Base-by-base conservation (phyloP, 345 rosid genomes). In the Gossypium rotundifolium region DNA sequence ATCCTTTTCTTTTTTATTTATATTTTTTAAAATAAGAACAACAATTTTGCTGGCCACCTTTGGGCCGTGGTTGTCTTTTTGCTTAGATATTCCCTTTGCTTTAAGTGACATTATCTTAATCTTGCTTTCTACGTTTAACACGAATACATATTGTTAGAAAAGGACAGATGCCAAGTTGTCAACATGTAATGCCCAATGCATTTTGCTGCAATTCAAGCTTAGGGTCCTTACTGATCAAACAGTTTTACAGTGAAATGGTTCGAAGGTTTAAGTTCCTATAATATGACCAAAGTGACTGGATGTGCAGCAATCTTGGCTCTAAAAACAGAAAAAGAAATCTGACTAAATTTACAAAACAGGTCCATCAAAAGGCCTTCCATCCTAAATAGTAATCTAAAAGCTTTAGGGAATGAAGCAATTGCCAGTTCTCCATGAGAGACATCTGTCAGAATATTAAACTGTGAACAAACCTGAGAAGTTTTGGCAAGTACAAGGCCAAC, bases 401-500 rank as follows among this genome's bases (percentile, higher is more conserved):
- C 46, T 65, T 16, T 9, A 16, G 38, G 2, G 23, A 49, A 72
- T n/a, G 20, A 66, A 65, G 44, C 9, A 54, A 22, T 65, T 67
- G 4, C 20, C 76, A 61, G 27, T 42, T 23, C 48, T 48, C 51
- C 23, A 48, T 14, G 29, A 70, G 9, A 54, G 61, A 48, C 67
- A 14, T 67, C 11, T 18, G 60, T 20, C 29, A 65, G 48, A 52
- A 71, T 51, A 17, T 2, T 46, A 74, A 71, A 75, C 45, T 13
- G 53, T 27, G n/a, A 63, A 18, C 55, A 75, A 76, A 92, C 98
- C 98, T 83, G 87, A 69, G 97, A 90, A 79, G 83, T 84, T 79
- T 84, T 89, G 13, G 85, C 89, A 81, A 92, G 89, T 81, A 92
- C 98, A 75, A 94, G 86, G 60, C 89, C 80, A 80, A 92, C 88